Evolutionary conservation across 1,284 basidiomycete species (phyloP).

Genomic region (Veloporphyrellus conicus): DNA sequence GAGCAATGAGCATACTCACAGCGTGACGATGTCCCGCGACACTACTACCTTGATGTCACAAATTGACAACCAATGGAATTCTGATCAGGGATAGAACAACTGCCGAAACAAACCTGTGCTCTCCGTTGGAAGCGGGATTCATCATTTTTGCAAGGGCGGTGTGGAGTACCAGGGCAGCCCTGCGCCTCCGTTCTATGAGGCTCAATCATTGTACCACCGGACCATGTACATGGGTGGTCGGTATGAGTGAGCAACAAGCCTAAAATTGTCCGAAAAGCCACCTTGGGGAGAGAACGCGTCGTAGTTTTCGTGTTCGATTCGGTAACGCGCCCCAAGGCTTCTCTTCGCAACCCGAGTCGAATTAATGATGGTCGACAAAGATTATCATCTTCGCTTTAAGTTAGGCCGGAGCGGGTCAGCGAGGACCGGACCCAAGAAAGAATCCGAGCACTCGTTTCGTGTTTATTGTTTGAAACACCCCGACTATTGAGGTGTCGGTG

Average conservation of each 20-base stretch:
- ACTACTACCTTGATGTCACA: background rate
- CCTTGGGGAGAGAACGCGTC: background rate
- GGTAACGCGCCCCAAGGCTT: slow-evolving; percentile 1
- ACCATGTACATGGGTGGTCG: background rate
- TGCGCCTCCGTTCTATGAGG: background rate
- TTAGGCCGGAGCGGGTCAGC: slow-evolving; percentile 8
- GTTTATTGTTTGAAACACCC: slow-evolving; percentile 21
- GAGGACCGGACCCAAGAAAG: slow-evolving; percentile 18
- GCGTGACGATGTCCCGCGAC: background rate
- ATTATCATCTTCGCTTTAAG: slow-evolving; percentile 24
- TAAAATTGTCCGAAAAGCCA: background rate
- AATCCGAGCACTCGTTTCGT: slow-evolving; percentile 8
- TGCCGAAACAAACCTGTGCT: background rate
- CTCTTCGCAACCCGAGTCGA: slow-evolving; percentile 15
- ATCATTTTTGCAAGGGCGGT: background rate
- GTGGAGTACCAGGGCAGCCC: background rate
- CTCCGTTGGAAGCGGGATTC: background rate
- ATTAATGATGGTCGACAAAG: slow-evolving; percentile 22
- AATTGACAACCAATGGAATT: background rate
- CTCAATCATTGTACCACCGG: background rate
- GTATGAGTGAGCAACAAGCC: background rate
- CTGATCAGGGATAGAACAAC: background rate
- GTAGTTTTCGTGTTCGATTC: background rate
- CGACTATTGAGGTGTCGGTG: slow-evolving; percentile 17
- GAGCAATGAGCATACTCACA: background rate